Evolutionary conservation across 2,329 filamentous ascomycete genomes (phyloP).

Genomic region (Aspergillus fischeri): DNA sequence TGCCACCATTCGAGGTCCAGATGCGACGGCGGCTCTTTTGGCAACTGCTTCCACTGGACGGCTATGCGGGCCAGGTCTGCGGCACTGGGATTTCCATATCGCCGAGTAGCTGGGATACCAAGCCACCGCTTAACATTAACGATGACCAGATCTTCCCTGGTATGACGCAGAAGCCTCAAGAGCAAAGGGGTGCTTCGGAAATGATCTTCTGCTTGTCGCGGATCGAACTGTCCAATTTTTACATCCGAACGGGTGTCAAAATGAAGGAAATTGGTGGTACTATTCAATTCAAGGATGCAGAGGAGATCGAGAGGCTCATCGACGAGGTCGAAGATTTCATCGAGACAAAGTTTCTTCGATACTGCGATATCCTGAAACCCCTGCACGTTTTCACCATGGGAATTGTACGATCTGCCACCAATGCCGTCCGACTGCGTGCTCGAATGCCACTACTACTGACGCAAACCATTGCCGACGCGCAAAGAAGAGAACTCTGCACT

Average conservation of each 20-base stretch:
- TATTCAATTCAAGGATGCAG: conserved; percentile 7
- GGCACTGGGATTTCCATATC: conserved; percentile 18
- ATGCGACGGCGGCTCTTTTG: conserved; percentile 25
- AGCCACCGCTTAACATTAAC: conserved; percentile 40
- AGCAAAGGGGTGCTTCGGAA: conserved; percentile 40
- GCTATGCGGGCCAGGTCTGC: conserved; percentile 25
- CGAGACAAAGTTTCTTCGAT: conserved; percentile 29
- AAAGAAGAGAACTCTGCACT: conserved; percentile 3
- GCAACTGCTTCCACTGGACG: conserved; percentile 22
- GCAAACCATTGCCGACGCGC: conserved; percentile 1
- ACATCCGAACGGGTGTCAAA: conserved; percentile 11
- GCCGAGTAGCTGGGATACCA: conserved; percentile 18
- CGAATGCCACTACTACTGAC: conserved; percentile 32
- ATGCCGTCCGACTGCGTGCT: conserved; percentile 41
- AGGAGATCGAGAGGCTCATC: conserved; percentile 17
- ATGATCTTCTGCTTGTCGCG: conserved; percentile 37
- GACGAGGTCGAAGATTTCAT: conserved; percentile 29
- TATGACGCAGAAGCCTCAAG: conserved; percentile 39
- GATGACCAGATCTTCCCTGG: conserved; percentile 36
- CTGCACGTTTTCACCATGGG: conserved; percentile 42
- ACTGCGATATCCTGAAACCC: conserved; percentile 33
- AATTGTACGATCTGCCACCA: conserved; percentile 40
- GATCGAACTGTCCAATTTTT: conserved; percentile 25
- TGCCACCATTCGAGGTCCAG: conserved; percentile 47
- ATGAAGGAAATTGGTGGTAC: conserved; percentile 1